These are phyloP conservation scores for Lizanozyma gosingica DNA, from an alignment of 1,139 yeast species.

Conservation along the genomic window DNA sequence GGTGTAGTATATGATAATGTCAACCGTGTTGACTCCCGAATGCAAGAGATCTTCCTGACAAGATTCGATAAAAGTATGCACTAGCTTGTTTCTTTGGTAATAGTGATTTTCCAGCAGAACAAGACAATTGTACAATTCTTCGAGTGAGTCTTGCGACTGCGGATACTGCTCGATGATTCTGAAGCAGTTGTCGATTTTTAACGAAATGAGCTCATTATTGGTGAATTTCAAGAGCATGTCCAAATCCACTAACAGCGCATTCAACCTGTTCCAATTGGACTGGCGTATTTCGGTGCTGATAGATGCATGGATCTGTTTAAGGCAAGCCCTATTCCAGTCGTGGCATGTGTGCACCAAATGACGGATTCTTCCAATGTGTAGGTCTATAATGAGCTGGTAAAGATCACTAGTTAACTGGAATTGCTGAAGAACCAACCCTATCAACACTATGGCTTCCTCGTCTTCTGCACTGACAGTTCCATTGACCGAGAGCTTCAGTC, in stretches of 20 bases:
- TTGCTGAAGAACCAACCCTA: neutral
- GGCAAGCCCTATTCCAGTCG: slow-evolving; percentile 12
- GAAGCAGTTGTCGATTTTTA: slow-evolving; percentile 58
- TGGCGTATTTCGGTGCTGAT: neutral
- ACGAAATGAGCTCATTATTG: slow-evolving; percentile 35
- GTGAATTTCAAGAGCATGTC: slow-evolving; percentile 13
- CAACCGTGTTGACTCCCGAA: slow-evolving; percentile 76
- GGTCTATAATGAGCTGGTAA: slow-evolving; percentile 7
- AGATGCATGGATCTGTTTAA: neutral
- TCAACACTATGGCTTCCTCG: neutral
- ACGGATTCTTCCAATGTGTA: neutral
- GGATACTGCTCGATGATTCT: slow-evolving; percentile 58
- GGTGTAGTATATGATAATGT: slow-evolving; percentile 61
- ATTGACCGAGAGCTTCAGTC: neutral
- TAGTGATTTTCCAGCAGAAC: slow-evolving; percentile 8
- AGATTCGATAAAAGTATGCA: slow-evolving; percentile 40
- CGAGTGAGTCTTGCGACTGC: slow-evolving; percentile 45
- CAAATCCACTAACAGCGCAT: neutral
- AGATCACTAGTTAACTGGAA: slow-evolving; percentile 4
- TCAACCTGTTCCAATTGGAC: neutral
- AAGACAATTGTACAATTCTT: slow-evolving; percentile 52
- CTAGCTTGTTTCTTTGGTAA: slow-evolving; percentile 44
- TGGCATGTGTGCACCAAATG: neutral
- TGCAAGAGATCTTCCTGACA: slow-evolving; percentile 54
- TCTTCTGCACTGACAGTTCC: neutral